Evolutionary conservation across 129 eudicot genomes (phyloP), one percentile per base, ranked within the genome.

Genomic region (Flaveria brownii): DNA sequence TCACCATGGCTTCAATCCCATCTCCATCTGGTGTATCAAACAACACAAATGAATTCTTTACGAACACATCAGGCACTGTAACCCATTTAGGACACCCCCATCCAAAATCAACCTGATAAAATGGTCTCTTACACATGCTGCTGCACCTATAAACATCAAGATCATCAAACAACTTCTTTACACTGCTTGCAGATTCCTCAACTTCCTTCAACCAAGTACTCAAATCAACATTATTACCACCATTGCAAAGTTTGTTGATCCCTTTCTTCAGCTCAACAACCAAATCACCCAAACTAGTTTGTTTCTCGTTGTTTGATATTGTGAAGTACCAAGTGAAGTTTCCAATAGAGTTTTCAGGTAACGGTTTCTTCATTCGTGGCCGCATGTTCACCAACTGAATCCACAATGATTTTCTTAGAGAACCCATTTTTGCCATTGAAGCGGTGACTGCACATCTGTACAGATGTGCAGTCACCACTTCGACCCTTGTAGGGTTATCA

Each of bases 371-470:
- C 30, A 75, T 41, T 14, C 71, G 78, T 46, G 71, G 30, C 30
- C 77, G 62, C 84, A 81, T 74, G 63, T 68, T 81, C 41, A 81
- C 84, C 16, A 75, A 20, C 41, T 74, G 80, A 57, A 75, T 68
- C 67, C 51, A 59, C 5, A 30, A 39, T 6, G 80, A 68, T 2
- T 41, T 36, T 59, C 18, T 57, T 1, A 57, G 45, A 16, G 12
- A 16, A 26, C 69, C 75, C 8, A 56, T 50, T 74, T 80, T 80
- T 9, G 18, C 68, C 1, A 36, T 52, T 4, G 84, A 81, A 43
- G 72, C 36, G 6, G 54, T n/a, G 13, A 75, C 41, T 0, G 72
- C 77, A 60, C 81, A 75, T 68, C 15, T 23, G 22, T 75, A 81
- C 45, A 81, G 72, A 10, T 57, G 39, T 16, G 81, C 81, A 15